A percentile compares a stretch with the other conserved stretches of the same genome.
These are phyloP conservation scores for Psilocybe subaeruginosa DNA, from an alignment of 768 basidiomycete genomes.

Conservation along the genomic window DNA sequence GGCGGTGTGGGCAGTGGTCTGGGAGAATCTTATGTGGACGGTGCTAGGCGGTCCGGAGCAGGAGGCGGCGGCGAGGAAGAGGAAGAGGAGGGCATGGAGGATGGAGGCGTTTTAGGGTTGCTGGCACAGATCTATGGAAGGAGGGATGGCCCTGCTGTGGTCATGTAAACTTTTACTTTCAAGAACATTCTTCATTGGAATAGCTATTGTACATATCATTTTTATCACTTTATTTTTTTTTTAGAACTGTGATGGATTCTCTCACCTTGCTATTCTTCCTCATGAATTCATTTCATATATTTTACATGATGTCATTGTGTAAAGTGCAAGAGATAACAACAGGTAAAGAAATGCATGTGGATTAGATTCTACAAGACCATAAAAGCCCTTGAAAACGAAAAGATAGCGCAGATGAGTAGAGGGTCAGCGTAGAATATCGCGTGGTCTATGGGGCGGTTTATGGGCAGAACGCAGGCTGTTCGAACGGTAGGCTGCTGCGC, in stretches of 20 bases:
- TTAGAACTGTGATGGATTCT: too few relatives aligned
- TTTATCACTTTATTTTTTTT: background rate
- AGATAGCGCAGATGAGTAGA: background rate
- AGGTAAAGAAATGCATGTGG: too few relatives aligned
- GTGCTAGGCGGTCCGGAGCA: constrained; percentile 27
- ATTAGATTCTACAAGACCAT: background rate
- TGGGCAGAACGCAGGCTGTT: constrained; percentile 15
- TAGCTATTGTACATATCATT: background rate
- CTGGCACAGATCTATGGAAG: constrained; percentile 83
- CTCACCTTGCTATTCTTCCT: too few relatives aligned
- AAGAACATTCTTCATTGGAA: background rate
- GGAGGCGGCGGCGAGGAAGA: constrained; percentile 52
- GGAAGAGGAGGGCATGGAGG: constrained; percentile 68
- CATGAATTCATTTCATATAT: too few relatives aligned
- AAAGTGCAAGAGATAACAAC: too few relatives aligned
- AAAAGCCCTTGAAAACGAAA: background rate
- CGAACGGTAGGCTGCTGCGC: constrained; percentile 25
- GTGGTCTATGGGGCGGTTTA: constrained; percentile 21
- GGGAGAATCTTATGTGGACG: constrained; percentile 78
- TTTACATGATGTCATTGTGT: too few relatives aligned
- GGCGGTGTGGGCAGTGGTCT: constrained; percentile 65
- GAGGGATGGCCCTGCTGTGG: constrained; percentile 51
- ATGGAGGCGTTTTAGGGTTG: constrained; percentile 84
- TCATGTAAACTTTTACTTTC: constrained; percentile 14
- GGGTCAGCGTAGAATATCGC: constrained; percentile 33